phyloP scores from a whole-genome alignment of 352 stramenopile species.

The Phytopythium mirpurense region DNA sequence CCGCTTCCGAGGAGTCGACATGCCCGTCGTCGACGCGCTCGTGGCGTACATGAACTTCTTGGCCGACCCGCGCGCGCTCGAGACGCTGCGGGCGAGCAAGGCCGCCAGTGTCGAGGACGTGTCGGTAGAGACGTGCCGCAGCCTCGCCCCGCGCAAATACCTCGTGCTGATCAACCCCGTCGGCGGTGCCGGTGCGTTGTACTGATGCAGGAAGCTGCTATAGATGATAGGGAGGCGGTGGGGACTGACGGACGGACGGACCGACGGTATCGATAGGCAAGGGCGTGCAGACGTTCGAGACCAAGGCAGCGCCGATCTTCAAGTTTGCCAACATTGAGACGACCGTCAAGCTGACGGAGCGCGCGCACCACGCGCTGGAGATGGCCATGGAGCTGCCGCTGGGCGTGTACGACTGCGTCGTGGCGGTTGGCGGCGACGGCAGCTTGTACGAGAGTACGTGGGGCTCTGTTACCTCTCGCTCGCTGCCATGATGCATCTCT shows the following conservation, averaged over 20 bases:
- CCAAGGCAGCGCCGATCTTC: constrained; percentile 48
- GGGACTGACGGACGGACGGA: neutral
- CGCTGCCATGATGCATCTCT: too few species aligned
- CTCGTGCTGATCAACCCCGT: constrained; percentile 73
- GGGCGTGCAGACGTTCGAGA: constrained; percentile 45
- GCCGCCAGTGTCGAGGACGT: constrained; percentile 27
- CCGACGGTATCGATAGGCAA: constrained; percentile 16
- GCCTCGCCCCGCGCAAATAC: constrained; percentile 27
- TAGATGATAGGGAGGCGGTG: too few species aligned
- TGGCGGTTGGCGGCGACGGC: constrained; percentile 66
- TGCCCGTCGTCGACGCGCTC: constrained; percentile 29
- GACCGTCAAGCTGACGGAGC: constrained; percentile 40
- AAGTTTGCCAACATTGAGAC: constrained; percentile 44
- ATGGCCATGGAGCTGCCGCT: constrained; percentile 43
- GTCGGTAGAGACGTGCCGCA: constrained; percentile 8
- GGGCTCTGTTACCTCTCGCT: too few species aligned
- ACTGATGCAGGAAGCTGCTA: neutral
- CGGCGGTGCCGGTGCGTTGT: constrained; percentile 30
- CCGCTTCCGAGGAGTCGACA: constrained; percentile 30
- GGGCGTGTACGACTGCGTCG: constrained; percentile 53
- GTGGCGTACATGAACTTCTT: constrained; percentile 42
- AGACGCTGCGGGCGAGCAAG: constrained; percentile 12
- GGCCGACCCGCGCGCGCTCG: constrained; percentile 34
- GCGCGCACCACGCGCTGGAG: constrained; percentile 45
- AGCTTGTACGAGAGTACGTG: constrained; percentile 58